A percentile compares a stretch with the other conserved stretches of the same genome.
These are phyloP conservation scores for Tetraselmis striata DNA, from an alignment of 139 green algal species.

Conservation along the genomic window DNA sequence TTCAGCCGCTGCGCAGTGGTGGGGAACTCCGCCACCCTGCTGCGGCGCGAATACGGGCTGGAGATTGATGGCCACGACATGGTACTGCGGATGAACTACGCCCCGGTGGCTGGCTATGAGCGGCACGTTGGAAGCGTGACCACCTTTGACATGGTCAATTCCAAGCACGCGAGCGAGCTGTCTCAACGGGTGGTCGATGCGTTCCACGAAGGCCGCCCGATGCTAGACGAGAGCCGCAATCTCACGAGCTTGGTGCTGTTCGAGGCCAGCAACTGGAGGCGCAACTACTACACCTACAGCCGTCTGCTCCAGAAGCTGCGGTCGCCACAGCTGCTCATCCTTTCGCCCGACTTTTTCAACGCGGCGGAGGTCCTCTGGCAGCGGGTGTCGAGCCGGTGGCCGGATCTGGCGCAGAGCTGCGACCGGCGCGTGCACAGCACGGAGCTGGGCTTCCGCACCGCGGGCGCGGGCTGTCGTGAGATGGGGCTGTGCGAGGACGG, in stretches of 20 bases:
- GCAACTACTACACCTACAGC: neutral
- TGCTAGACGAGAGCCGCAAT: neutral
- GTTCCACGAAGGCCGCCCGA: neutral
- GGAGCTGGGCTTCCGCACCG: neutral
- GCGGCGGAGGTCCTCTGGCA: neutral
- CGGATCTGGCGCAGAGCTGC: neutral
- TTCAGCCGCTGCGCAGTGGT: neutral
- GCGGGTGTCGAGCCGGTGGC: neutral
- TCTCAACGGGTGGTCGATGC: neutral
- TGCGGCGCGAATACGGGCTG: neutral
- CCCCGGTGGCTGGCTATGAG: slow-evolving; percentile 5
- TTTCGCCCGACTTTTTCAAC: neutral
- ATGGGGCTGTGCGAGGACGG: neutral
- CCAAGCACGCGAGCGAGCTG: neutral
- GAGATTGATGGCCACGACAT: slow-evolving; percentile 14
- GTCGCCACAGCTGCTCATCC: neutral
- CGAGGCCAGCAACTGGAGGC: neutral
- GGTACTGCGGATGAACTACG: slow-evolving; percentile 8
- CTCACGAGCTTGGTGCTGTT: neutral
- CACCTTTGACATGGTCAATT: slow-evolving; percentile 4
- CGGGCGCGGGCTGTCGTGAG: neutral
- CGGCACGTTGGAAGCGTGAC: slow-evolving; percentile 4
- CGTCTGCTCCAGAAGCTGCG: neutral
- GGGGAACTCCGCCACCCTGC: slow-evolving; percentile 4
- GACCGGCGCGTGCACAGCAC: neutral